These are phyloP conservation scores for Anisodus acutangulus DNA, from an alignment of 257 asterid species.

Conservation along the genomic window DNA sequence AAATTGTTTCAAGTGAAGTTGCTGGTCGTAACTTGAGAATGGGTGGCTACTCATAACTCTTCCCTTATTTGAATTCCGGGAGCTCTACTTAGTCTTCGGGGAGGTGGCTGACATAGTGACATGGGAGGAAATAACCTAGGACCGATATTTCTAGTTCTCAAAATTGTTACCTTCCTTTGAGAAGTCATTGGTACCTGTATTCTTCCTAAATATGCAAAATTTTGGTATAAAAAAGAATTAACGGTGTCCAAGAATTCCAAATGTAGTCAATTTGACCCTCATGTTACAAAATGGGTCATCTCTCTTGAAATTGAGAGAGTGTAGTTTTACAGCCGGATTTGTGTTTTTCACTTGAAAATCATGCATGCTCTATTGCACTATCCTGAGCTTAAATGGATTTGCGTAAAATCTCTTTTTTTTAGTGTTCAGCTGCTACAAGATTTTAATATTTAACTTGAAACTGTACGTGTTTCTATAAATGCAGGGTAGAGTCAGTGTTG, in stretches of 20 bases:
- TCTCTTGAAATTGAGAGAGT: conserved; percentile 6
- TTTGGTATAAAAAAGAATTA: neutral
- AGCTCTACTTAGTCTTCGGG: neutral
- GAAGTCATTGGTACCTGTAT: neutral
- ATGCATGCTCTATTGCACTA: neutral
- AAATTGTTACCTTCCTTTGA: neutral
- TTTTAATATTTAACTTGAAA: conserved; percentile 19
- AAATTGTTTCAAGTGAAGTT: conserved; percentile 17
- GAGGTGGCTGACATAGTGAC: conserved; percentile 20
- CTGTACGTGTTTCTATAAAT: conserved; percentile 20
- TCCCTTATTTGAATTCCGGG: neutral
- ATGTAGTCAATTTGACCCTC: neutral
- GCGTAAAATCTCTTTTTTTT: neutral
- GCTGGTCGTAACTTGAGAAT: neutral
- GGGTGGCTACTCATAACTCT: conserved; percentile 10
- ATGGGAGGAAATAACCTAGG: conserved; percentile 3
- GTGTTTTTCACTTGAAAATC: neutral
- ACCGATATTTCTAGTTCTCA: neutral
- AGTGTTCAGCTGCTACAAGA: neutral
- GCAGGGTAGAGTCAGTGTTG: conserved; percentile 47
- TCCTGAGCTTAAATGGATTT: neutral
- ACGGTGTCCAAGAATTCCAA: conserved; percentile 16
- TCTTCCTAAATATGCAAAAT: conserved; percentile 1
- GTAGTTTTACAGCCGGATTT: neutral
- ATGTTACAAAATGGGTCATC: neutral